phyloP scores from a whole-genome alignment of 2,329 filamentous ascomycete species.

The Acephala macrosclerotiorum region DNA sequence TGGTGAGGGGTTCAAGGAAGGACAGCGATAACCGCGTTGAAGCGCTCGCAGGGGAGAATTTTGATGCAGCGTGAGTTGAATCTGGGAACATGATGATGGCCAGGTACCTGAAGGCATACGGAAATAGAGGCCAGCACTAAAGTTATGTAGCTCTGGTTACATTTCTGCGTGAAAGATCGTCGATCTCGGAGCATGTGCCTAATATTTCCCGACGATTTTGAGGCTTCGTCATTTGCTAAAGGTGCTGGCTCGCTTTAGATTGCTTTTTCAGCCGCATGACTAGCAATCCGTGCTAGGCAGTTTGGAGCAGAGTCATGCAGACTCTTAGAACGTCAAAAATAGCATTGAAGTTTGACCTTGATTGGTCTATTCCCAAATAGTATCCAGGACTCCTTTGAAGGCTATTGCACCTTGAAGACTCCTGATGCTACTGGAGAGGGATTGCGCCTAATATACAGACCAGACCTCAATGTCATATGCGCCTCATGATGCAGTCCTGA shows the following conservation, averaged over 20 bases:
- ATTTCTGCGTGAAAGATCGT: background rate
- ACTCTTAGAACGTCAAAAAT: background rate
- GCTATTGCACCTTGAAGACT: background rate
- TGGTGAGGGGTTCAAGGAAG: background rate
- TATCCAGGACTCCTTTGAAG: background rate
- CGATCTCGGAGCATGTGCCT: background rate
- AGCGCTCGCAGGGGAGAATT: background rate
- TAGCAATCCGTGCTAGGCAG: too few species aligned
- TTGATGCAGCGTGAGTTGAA: background rate
- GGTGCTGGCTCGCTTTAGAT: background rate
- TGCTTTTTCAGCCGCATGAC: constrained; percentile 10
- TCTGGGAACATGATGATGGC: background rate
- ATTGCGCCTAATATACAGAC: constrained; percentile 21
- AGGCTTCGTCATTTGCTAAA: background rate
- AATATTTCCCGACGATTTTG: background rate
- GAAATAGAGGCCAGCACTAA: background rate
- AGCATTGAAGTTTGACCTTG: background rate
- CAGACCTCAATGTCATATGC: constrained; percentile 13
- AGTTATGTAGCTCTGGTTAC: background rate
- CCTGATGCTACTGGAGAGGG: background rate
- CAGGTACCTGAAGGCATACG: constrained; percentile 1
- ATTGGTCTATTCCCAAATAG: background rate
- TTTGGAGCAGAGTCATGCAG: too few species aligned
- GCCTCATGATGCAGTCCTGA: constrained; percentile 14
- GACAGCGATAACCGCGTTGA: background rate